Evolutionary conservation across 148 eudicot species (phyloP).

Genomic region (Vaccinium macrocarpon): DNA sequence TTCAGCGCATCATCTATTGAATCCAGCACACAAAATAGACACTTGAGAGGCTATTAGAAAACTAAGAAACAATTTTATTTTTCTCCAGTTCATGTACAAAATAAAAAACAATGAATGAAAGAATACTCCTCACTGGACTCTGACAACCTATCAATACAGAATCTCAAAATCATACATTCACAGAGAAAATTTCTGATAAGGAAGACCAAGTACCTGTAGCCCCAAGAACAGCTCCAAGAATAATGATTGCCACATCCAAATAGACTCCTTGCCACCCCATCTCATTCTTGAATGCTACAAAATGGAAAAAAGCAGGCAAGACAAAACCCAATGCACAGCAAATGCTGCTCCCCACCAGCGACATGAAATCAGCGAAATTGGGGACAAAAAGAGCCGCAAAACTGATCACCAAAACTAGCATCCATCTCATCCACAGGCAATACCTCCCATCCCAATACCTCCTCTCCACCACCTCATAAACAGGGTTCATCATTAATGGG

Average conservation of each 20-base stretch:
- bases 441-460: conserved; percentile 56
- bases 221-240: conserved; percentile 52
- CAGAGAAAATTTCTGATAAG: conserved; percentile 47
- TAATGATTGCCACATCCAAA: conserved; percentile 43
- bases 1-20: neutral
- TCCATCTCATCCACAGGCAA: conserved; percentile 71
- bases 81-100: neutral
- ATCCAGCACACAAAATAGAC: neutral
- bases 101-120: neutral
- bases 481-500: conserved; percentile 79
- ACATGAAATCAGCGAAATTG: conserved; percentile 82
- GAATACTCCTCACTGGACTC: neutral
- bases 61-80: neutral
- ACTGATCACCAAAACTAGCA: conserved; percentile 44
- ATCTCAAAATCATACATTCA: conserved; percentile 31
- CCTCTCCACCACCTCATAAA: conserved; percentile 74
- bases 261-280: conserved; percentile 34
- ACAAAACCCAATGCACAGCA: conserved; percentile 75
- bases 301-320: conserved; percentile 77
- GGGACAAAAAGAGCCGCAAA: conserved; percentile 73
- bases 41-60: neutral
- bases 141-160: neutral
- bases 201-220: conserved; percentile 68
- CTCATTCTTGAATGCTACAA: conserved; percentile 56
- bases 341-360: conserved; percentile 82